Evolutionary conservation across 2,329 filamentous ascomycete species (phyloP).

Genomic region (Fusarium hostae): DNA sequence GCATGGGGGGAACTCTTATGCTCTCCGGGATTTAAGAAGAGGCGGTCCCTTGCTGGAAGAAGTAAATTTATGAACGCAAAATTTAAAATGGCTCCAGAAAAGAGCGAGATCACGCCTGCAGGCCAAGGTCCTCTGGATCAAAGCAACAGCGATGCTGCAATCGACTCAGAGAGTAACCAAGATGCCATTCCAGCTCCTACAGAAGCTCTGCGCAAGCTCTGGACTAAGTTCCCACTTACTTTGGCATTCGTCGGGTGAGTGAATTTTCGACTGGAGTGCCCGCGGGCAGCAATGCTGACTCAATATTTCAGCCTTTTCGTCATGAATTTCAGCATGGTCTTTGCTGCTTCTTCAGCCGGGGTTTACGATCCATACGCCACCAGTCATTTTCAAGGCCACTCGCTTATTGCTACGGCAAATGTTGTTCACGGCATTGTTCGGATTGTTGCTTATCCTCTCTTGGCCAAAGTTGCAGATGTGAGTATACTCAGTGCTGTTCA

Average conservation of each 20-base stretch:
- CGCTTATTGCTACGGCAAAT: slow-evolving; percentile 6
- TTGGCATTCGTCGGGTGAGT: background rate
- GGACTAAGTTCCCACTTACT: background rate
- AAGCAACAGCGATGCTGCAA: fast-evolving
- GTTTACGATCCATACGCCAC: slow-evolving; percentile 27
- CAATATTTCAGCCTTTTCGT: background rate
- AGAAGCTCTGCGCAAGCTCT: background rate
- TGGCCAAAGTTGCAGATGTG: slow-evolving; percentile 23
- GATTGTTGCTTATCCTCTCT: slow-evolving; percentile 8
- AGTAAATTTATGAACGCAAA: background rate
- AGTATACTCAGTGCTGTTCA: fast-evolving
- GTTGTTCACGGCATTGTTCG: slow-evolving; percentile 25
- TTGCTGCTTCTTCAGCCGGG: slow-evolving; percentile 17
- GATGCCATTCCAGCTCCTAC: background rate
- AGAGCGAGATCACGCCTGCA: background rate
- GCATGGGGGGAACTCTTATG: background rate
- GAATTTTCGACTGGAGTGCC: background rate
- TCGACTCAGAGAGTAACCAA: background rate
- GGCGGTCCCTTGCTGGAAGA: fast-evolving
- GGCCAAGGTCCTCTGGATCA: background rate
- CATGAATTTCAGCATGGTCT: slow-evolving; percentile 25
- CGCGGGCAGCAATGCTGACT: background rate
- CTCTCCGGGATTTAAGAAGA: background rate
- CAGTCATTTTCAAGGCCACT: slow-evolving; percentile 21
- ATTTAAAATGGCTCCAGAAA: background rate